Evolutionary conservation across 139 green algal genomes (phyloP), one percentile per base, ranked within the genome.

Genomic region (Micractinium sp.): DNA sequence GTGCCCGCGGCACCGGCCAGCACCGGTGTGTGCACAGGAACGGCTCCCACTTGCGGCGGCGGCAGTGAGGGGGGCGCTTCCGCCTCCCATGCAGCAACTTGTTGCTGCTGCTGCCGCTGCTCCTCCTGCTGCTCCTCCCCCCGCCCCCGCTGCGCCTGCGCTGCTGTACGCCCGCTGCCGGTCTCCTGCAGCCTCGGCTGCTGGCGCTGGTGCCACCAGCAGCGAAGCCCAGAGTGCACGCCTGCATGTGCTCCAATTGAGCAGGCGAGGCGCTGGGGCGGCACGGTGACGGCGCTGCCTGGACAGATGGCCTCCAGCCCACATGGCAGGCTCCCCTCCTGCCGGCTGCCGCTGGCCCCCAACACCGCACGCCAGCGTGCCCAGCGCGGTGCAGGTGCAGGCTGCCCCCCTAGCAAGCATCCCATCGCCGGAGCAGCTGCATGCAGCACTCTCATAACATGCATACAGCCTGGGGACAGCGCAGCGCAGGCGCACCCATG

Each of bases 151-250:
- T 86, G 81, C 56, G 39, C 35, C 23, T 86, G 33, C n/a, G n/a
- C 81, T 35, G 25, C 27, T 20, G 41, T 13, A 14, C 18, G 31
- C 19, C 23, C 0, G 15, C 13, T 29, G 29, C 14, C 74, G 41
- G 77, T 13, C 0, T 16, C 47, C 0, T 47, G 0, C 1, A 56
- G 41, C 41, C 36, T 60, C 13, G 31, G 22, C 23, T 29, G 61
- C 82, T 87, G 82, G 22, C 82, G 82, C 19, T 60, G 66, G 61
- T 63, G 82, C 82, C 82, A 87, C 82, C 82, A 87, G 82, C 35
- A 76, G 13, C 61, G 82, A 36, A 87, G 56, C 22, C 82, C 29
- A 35, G 82, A 35, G 31, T 84, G 56, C 41, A 84, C 78, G 29
- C 78, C 78, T 84, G 29, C 78, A 84, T 56, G 47, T 56, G 9